These are phyloP conservation scores for Tetramitus jugosus DNA, from an alignment of 208 protist genomes.

Conservation along the genomic window DNA sequence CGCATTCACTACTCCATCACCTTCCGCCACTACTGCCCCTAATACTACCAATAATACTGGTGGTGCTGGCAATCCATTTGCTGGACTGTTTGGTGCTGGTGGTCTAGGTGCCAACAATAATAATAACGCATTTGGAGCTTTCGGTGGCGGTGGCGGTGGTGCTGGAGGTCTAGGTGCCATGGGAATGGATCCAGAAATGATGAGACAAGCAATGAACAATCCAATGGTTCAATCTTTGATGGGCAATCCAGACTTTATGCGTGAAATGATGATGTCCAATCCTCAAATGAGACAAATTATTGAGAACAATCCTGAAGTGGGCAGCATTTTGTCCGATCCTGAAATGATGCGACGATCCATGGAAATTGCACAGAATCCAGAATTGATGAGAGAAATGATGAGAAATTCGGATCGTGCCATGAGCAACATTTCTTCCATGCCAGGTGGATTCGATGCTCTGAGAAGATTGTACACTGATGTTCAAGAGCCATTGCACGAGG, in stretches of 20 bases:
- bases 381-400: slow-evolving; percentile 64
- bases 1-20: neutral
- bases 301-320: slow-evolving; percentile 63
- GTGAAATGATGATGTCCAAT: slow-evolving; percentile 40
- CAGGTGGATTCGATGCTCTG: slow-evolving; percentile 48
- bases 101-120: neutral
- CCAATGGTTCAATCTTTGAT: slow-evolving; percentile 44
- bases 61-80: too few relatives aligned
- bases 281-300: slow-evolving; percentile 45
- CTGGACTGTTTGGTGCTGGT: too few relatives aligned
- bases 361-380: slow-evolving; percentile 60
- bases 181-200: slow-evolving; percentile 43
- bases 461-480: slow-evolving; percentile 23
- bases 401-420: slow-evolving; percentile 56
- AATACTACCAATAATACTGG: slow-evolving; percentile 24
- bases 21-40: slow-evolving; percentile 16
- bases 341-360: slow-evolving; percentile 51
- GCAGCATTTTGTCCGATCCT: slow-evolving; percentile 48
- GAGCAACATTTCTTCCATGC: slow-evolving; percentile 52
- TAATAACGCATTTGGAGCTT: too few relatives aligned
- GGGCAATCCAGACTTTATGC: slow-evolving; percentile 57
- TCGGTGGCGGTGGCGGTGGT: slow-evolving; percentile 5
- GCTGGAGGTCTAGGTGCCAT: slow-evolving; percentile 29
- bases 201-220: slow-evolving; percentile 52
- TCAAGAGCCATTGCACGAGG: slow-evolving; percentile 17